A percentile compares a stretch with the other conserved stretches of the same genome.
These are phyloP conservation scores for Boletus subparvulus DNA, from an alignment of 768 basidiomycete genomes.

Conservation along the genomic window DNA sequence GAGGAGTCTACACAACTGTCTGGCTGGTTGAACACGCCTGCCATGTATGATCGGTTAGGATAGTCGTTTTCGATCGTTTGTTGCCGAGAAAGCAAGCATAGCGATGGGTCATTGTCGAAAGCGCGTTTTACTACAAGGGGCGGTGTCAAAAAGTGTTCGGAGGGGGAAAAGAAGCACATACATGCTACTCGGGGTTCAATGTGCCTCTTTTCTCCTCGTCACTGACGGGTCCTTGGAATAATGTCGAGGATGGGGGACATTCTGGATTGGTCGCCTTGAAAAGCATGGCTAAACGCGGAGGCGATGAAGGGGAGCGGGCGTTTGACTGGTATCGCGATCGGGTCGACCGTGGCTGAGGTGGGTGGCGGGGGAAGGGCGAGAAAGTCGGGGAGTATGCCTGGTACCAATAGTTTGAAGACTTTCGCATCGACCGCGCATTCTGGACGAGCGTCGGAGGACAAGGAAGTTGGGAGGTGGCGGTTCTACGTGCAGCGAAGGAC, in stretches of 20 bases:
- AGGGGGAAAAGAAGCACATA: slow-evolving; percentile 11
- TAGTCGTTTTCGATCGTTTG: slow-evolving; percentile 97
- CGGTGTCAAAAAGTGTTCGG: slow-evolving; percentile 4
- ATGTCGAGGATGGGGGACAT: slow-evolving; percentile 86
- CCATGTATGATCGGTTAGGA: slow-evolving; percentile 59
- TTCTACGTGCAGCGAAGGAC: too few relatives aligned
- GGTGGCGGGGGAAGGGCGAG: slow-evolving; percentile 44
- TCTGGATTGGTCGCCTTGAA: slow-evolving; percentile 81
- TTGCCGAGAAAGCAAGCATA: slow-evolving; percentile 72
- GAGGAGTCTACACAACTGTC: slow-evolving; percentile 62
- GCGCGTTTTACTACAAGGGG: slow-evolving; percentile 51
- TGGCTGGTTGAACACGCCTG: slow-evolving; percentile 62
- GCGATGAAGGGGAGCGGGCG: slow-evolving; percentile 63
- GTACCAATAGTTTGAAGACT: too few relatives aligned
- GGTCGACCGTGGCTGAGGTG: slow-evolving; percentile 60
- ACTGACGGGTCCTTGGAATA: slow-evolving; percentile 54
- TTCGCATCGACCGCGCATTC: too few relatives aligned
- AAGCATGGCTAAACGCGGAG: slow-evolving; percentile 83
- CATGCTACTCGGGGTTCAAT: slow-evolving; percentile 44
- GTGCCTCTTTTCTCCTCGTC: slow-evolving; percentile 67
- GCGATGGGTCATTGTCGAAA: slow-evolving; percentile 61
- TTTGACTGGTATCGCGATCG: slow-evolving; percentile 41
- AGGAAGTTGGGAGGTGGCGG: too few relatives aligned
- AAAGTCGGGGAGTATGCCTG: too few relatives aligned
- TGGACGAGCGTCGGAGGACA: too few relatives aligned